Evolutionary conservation across 495 filamentous ascomycete genomes (phyloP).

Genomic region (Neurospora sp.): DNA sequence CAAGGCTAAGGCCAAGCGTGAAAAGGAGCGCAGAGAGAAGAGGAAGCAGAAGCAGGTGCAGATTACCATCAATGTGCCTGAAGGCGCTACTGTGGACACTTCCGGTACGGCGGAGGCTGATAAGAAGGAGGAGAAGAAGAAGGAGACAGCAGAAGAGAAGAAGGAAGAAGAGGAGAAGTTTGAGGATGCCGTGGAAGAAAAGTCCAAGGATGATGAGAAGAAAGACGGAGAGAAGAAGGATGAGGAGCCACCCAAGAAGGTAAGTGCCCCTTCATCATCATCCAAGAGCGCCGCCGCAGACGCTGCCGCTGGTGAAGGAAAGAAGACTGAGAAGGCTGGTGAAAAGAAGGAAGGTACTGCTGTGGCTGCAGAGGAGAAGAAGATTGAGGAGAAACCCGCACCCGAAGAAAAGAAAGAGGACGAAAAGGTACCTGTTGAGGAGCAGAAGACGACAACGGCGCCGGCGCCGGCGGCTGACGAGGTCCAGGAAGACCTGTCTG

Average conservation of each 20-base stretch:
- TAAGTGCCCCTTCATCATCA: neutral
- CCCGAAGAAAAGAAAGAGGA: neutral
- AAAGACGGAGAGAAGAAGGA: neutral
- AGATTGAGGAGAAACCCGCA: neutral
- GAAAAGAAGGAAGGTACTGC: slow-evolving; percentile 1
- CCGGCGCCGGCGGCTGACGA: neutral
- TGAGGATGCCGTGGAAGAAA: slow-evolving; percentile 7
- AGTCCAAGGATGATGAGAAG: slow-evolving; percentile 6
- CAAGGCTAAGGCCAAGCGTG: slow-evolving; percentile 35
- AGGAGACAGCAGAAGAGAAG: slow-evolving; percentile 7
- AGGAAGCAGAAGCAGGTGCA: slow-evolving; percentile 5
- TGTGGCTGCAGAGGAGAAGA: neutral
- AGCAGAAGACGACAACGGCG: neutral
- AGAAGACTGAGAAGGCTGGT: slow-evolving; percentile 3
- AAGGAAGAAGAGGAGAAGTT: slow-evolving; percentile 11
- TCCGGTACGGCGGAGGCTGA: neutral
- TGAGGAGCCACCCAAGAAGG: neutral
- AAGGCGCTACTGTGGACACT: neutral
- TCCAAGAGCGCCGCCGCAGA: neutral
- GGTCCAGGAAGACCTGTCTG: slow-evolving; percentile 2
- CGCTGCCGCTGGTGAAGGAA: slow-evolving; percentile 1
- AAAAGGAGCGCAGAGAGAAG: slow-evolving; percentile 36
- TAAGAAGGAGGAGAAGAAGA: slow-evolving; percentile 3
- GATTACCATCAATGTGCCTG: neutral
- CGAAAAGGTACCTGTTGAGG: slow-evolving; percentile 4